Evolutionary conservation across 768 basidiomycete genomes (phyloP), one percentile per base, ranked within the genome.

Genomic region (Xerocomus brunneocitrinus): DNA sequence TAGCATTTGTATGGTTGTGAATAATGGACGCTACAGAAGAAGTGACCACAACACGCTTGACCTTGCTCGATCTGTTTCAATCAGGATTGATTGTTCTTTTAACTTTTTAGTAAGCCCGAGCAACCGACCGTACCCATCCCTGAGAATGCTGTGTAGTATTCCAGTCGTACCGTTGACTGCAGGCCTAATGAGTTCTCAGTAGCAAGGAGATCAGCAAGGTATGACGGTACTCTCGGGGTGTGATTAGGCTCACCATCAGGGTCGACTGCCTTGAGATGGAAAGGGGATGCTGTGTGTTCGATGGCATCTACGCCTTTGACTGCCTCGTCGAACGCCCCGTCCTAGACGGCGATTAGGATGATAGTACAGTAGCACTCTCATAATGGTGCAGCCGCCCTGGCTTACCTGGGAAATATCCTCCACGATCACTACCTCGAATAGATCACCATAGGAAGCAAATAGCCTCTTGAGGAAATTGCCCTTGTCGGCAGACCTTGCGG

Each of bases 291-390:
- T 4, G 76, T 81, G 61, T 89, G 89, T 35, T 73, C 76, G 47
- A 93, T 80, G 0, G 78, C 90, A 54, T 89, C 83, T 8, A 91
- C 82, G 1, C 78, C 88, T 65, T 83, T 80, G 54, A 91, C 85
- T 0, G 83, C 89, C 47, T 89, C 82, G 64, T 92, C 88, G 56
- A 91, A 94, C 1, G 84, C 87, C 7, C 80, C 81, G 3, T 77
- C 77, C 82, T 84, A 32, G 19, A 27, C 16, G 41, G 43, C 16
- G 13, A 1, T n/a, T 0, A 32, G 25, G 16, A 22, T 9, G 12
- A 35, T 14, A 35, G 12, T 10, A 31, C 5, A 22, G 5, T 9
- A 12, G 6, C 32, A 45, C 30, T 31, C 27, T 49, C 2, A 53
- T 34, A 8, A 50, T 7, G 1, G 36, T 12, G 16, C 14, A 13